Base-by-base conservation (phyloP, 2,329 filamentous ascomycete genomes). In the Ramichloridium luteum region DNA sequence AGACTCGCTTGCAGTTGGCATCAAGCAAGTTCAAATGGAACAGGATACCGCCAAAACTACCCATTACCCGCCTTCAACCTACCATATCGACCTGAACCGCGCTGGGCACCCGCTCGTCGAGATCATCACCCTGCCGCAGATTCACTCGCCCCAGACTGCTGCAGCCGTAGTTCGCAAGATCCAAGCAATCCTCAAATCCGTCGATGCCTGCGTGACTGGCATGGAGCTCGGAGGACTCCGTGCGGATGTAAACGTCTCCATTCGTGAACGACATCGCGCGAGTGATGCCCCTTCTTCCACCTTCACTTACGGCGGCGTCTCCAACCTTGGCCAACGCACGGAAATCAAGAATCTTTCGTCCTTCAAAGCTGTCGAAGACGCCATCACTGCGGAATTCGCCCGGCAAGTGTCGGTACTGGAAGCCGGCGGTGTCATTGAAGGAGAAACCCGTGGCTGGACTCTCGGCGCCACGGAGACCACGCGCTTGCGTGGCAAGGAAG, bases 301-400 rank as follows among this genome's bases (percentile, higher is more conserved):
- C 20, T 60, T 65, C 25, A 23, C 8, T n/a, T 77, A 78, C 47
- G 58, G 64, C 28, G 72, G 72, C 1, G 62, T 77, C 17, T 59
- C 56, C 10, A 72, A 70, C 0, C 66, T 96, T 0, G 90, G 90
- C 2, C 84, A 85, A 44, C 71, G 88, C 32, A 94, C 86, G 0
- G 90, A 98, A 59, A 96, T 98, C 61, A 98, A 98, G 60, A 98
- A 98, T 50, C 53, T 98, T 44, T 88, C 81, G 55, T 93, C 83
- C 32, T 85, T 94, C 63, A 93, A 92, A 54, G 84, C 86, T 1
- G 80, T 98, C 1, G 86, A 96, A 55, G 86, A 94, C 47, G 88
- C 90, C 25, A 85, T 98, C 39, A 77, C 88, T 32, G 83, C 86
- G 0, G 90, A 98, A 58, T 72, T 86, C 18, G 78, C 92, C 50